Evolutionary conservation across 306 rosid species (phyloP).

Genomic region (Hippophae rhamnoides): DNA sequence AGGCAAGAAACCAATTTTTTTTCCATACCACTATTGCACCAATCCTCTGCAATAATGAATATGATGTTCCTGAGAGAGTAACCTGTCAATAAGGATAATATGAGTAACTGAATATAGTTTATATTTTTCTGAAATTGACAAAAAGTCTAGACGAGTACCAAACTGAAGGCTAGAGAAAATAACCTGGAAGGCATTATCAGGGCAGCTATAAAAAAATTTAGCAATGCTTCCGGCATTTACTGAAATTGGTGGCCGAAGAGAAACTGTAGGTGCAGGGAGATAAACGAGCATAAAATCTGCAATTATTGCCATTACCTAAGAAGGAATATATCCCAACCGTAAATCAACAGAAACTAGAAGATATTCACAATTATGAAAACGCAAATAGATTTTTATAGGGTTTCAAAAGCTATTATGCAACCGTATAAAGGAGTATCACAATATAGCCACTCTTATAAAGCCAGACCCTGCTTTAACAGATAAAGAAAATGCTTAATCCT

Average conservation of each 20-base stretch:
- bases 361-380: too few relatives aligned
- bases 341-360: not conserved
- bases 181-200: slow-evolving; percentile 97
- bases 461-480: too few relatives aligned
- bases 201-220: slow-evolving; percentile 88
- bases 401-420: too few relatives aligned
- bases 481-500: too few relatives aligned
- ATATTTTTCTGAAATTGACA: slow-evolving; percentile 1
- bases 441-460: too few relatives aligned
- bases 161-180: not conserved
- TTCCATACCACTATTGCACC: slow-evolving; percentile 60
- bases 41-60: slow-evolving; percentile 30
- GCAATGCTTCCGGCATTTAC: slow-evolving; percentile 56
- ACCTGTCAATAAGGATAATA: slow-evolving; percentile 19
- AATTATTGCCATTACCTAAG: slow-evolving; percentile 80
- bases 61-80: slow-evolving; percentile 34
- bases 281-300: slow-evolving; percentile 98
- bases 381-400: too few relatives aligned
- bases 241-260: slow-evolving; percentile 67
- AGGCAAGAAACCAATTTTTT: slow-evolving; percentile 3
- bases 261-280: slow-evolving; percentile 86
- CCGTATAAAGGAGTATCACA: too few relatives aligned
- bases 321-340: not conserved
- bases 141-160: slow-evolving; percentile 5
- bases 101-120: slow-evolving; percentile 9